These are phyloP conservation scores for Sarocladiaceae sp. DNA, from an alignment of 2,329 filamentous ascomycete genomes.

Conservation along the genomic window DNA sequence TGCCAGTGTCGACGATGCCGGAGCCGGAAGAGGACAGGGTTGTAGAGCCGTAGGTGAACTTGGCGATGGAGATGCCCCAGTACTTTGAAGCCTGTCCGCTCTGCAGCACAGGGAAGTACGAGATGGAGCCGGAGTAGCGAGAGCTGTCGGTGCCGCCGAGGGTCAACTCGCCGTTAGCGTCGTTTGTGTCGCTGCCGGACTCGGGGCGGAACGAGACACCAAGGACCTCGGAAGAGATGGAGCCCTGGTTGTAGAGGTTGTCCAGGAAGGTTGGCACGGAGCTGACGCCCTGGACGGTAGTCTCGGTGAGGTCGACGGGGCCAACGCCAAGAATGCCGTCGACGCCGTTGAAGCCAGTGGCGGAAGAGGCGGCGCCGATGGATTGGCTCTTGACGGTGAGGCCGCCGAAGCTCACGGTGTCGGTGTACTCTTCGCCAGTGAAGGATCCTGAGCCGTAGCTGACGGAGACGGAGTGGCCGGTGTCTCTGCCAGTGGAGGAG, in stretches of 20 bases:
- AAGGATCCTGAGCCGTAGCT: constrained; percentile 39
- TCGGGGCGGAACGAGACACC: constrained; percentile 22
- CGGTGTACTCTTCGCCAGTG: constrained; percentile 36
- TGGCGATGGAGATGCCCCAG: constrained; percentile 19
- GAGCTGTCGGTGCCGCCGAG: constrained; percentile 17
- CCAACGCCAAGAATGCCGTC: constrained; percentile 39
- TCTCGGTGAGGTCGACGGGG: constrained; percentile 30
- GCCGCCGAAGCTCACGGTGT: constrained; percentile 35
- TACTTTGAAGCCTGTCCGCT: constrained; percentile 13
- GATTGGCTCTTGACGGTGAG: constrained; percentile 35
- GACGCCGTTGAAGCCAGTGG: constrained; percentile 23
- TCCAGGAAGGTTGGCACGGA: constrained; percentile 33
- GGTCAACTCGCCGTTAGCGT: constrained; percentile 19
- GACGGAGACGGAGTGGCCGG: constrained; percentile 34
- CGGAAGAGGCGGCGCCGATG: constrained; percentile 35
- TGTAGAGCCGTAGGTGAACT: constrained; percentile 17
- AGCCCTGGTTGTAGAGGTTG: constrained; percentile 22
- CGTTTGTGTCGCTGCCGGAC: constrained; percentile 18
- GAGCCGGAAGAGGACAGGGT: constrained; percentile 13
- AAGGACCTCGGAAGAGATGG: constrained; percentile 21
- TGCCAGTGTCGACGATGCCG: constrained; percentile 21
- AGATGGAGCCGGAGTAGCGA: constrained; percentile 16
- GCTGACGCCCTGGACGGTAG: constrained; percentile 28
- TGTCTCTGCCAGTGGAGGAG: constrained; percentile 28
- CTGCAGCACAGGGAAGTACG: constrained; percentile 15